Evolutionary conservation across 2,329 filamentous ascomycete genomes (phyloP).

Genomic region (Dactylellina sp.): DNA sequence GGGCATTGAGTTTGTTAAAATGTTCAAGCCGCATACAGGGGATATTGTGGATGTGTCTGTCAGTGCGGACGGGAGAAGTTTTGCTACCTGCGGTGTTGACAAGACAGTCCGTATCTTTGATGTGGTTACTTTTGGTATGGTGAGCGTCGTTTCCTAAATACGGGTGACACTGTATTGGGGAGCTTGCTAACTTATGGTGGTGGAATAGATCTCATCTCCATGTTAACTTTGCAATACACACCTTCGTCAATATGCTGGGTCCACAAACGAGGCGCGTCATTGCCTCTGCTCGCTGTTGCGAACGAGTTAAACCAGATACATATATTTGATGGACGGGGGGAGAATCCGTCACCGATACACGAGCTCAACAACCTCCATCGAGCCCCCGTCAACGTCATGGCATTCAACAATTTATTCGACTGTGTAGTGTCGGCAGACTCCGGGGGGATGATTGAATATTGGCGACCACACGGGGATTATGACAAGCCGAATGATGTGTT

Average conservation of each 20-base stretch:
- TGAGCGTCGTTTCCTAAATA: constrained; percentile 55
- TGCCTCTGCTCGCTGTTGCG: constrained; percentile 86
- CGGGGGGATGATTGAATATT: constrained; percentile 95
- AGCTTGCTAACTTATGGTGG: constrained; percentile 12
- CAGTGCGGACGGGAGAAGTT: constrained; percentile 90
- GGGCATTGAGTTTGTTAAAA: constrained; percentile 97
- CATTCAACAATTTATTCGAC: constrained; percentile 87
- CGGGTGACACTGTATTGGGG: background rate
- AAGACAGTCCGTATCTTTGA: constrained; percentile 84
- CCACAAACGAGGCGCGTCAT: constrained; percentile 84
- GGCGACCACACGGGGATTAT: constrained; percentile 82
- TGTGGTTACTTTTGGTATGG: constrained; percentile 79
- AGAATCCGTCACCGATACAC: constrained; percentile 80
- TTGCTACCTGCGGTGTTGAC: constrained; percentile 86
- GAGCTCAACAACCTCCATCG: constrained; percentile 83
- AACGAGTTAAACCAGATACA: constrained; percentile 78
- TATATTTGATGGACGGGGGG: constrained; percentile 90
- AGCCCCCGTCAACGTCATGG: constrained; percentile 82
- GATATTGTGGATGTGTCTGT: constrained; percentile 86
- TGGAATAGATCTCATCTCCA: constrained; percentile 76
- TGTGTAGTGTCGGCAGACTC: constrained; percentile 92
- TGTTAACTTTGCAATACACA: constrained; percentile 79
- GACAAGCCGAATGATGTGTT: constrained; percentile 95
- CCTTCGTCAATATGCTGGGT: constrained; percentile 92
- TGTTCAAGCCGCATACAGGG: constrained; percentile 89